phyloP scores from a whole-genome alignment of 306 rosid genomes.

The Citrullus mucosospermus region DNA sequence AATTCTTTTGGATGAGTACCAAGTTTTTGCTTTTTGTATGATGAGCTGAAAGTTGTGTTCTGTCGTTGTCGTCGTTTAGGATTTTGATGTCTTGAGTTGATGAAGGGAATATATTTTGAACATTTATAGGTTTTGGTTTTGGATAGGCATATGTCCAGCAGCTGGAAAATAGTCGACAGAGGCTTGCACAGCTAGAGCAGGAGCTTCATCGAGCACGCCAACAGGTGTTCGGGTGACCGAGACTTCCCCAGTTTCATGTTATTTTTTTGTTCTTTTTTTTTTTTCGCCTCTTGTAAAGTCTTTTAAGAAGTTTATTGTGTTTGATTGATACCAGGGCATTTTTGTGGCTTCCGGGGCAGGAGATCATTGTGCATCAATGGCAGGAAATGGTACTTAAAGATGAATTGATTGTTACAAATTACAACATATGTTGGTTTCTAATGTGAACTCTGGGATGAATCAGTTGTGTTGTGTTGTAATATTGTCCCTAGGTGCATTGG shows the following conservation, averaged over 20 bases:
- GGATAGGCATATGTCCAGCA: constrained; percentile 84
- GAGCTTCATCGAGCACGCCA: constrained; percentile 63
- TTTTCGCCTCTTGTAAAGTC: background rate
- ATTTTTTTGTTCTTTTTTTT: background rate
- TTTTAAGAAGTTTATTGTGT: background rate
- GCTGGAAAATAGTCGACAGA: constrained; percentile 50
- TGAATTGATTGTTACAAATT: background rate
- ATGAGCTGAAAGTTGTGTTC: background rate
- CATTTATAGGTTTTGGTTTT: constrained; percentile 40
- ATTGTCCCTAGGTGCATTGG: constrained; percentile 36
- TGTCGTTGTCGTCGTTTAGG: background rate
- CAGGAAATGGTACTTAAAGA: background rate
- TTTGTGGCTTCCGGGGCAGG: constrained; percentile 1
- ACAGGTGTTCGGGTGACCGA: constrained; percentile 29
- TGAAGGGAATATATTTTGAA: constrained; percentile 27
- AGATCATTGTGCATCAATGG: background rate
- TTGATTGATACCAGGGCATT: background rate
- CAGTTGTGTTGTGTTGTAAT: background rate
- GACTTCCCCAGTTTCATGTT: background rate
- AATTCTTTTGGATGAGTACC: background rate
- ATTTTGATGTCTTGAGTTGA: background rate
- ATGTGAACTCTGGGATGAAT: background rate
- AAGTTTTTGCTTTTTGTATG: background rate
- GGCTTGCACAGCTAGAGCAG: constrained; percentile 64
- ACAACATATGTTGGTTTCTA: background rate